phyloP scores from a whole-genome alignment of 495 filamentous ascomycete species.

The Aspergillus asperescens region DNA sequence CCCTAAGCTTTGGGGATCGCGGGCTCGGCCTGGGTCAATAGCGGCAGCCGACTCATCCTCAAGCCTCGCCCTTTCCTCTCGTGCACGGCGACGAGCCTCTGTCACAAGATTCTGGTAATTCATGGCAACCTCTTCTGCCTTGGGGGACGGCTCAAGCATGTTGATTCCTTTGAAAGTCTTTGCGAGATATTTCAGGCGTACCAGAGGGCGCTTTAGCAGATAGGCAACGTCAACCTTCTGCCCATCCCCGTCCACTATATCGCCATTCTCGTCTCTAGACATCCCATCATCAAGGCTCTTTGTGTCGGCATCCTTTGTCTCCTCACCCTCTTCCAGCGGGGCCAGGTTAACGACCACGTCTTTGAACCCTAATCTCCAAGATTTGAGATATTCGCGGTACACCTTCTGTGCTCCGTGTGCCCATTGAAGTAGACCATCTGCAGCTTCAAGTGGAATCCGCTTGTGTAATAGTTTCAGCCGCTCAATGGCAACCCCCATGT shows the following conservation, averaged over 20 bases:
- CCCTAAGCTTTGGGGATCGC: constrained; percentile 71
- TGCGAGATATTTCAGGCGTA: constrained; percentile 79
- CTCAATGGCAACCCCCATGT: constrained; percentile 90
- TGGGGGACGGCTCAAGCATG: constrained; percentile 49
- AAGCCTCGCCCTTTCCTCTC: constrained; percentile 79
- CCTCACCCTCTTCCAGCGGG: constrained; percentile 52
- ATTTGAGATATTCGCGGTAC: constrained; percentile 82
- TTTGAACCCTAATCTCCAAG: constrained; percentile 92
- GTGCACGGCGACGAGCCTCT: constrained; percentile 69
- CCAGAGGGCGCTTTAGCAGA: constrained; percentile 80
- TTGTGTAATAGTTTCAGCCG: constrained; percentile 74
- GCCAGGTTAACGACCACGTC: constrained; percentile 93
- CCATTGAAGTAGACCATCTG: constrained; percentile 70
- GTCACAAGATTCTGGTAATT: constrained; percentile 67
- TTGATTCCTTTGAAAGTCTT: constrained; percentile 74
- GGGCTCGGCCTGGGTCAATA: constrained; percentile 71
- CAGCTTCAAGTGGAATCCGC: constrained; percentile 65
- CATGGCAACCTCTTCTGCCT: constrained; percentile 51
- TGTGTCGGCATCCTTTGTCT: constrained; percentile 43
- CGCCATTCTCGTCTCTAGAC: constrained; percentile 70
- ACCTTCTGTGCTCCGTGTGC: constrained; percentile 67
- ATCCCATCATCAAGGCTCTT: constrained; percentile 62
- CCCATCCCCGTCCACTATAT: constrained; percentile 69
- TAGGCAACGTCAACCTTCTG: constrained; percentile 94
- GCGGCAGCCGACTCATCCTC: constrained; percentile 85